These are phyloP conservation scores for Cairneyella variabilis DNA, from an alignment of 495 filamentous ascomycete species.

Conservation along the genomic window DNA sequence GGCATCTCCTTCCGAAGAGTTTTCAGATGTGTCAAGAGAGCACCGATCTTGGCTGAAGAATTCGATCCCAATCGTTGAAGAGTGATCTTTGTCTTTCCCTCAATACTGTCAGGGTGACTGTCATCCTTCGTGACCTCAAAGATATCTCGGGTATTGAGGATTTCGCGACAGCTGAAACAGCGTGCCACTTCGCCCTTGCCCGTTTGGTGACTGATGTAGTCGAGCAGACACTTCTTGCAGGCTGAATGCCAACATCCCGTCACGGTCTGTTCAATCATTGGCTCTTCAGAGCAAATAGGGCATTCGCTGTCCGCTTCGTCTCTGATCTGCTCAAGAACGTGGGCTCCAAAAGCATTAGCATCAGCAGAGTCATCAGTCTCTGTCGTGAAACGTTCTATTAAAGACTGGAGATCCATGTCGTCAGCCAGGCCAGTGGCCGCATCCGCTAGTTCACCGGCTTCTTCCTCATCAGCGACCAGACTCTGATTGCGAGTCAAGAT, in stretches of 20 bases:
- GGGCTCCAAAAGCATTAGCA: constrained; percentile 71
- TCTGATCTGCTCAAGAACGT: constrained; percentile 86
- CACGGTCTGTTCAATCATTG: constrained; percentile 88
- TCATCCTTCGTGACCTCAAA: constrained; percentile 77
- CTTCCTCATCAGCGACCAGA: constrained; percentile 83
- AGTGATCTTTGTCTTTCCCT: constrained; percentile 57
- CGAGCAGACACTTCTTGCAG: constrained; percentile 84
- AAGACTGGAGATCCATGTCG: constrained; percentile 88
- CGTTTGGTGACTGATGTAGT: constrained; percentile 82
- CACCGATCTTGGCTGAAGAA: constrained; percentile 83
- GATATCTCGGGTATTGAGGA: constrained; percentile 76
- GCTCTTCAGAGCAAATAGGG: constrained; percentile 90
- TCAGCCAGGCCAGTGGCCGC: constrained; percentile 77
- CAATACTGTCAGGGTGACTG: constrained; percentile 34
- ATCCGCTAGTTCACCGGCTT: constrained; percentile 75
- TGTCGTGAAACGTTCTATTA: constrained; percentile 79
- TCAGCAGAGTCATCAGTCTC: constrained; percentile 62
- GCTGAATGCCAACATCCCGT: constrained; percentile 97
- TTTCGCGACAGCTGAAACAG: constrained; percentile 86
- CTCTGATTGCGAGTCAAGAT: constrained; percentile 79
- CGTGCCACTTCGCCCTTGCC: constrained; percentile 68
- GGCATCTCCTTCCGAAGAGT: constrained; percentile 55
- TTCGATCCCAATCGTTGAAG: constrained; percentile 74
- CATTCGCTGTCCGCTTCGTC: constrained; percentile 86
- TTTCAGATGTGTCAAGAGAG: constrained; percentile 71